Conservation (phyloP, 75 land plant species). For the Pinus taeda region DNA sequence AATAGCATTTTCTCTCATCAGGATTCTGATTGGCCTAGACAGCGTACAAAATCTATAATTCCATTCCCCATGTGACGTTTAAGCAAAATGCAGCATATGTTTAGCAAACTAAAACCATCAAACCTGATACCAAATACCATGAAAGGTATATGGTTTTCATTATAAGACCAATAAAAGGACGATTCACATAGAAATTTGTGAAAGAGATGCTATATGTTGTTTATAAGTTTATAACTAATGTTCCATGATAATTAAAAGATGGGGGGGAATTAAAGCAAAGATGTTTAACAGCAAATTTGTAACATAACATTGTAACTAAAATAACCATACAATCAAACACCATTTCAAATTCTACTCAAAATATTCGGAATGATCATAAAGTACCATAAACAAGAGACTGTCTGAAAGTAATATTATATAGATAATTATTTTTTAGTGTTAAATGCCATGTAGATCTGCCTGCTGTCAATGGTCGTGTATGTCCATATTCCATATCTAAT, state of each 20-base stretch:
- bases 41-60: slow-evolving; percentile 5
- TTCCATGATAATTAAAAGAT: too few species aligned
- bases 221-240: too few species aligned
- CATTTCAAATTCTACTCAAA: too few species aligned
- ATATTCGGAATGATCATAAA: slow-evolving; percentile 42
- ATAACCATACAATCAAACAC: too few species aligned
- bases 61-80: background rate
- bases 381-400: slow-evolving; percentile 11
- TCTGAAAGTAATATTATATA: too few species aligned
- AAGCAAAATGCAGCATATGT: background rate
- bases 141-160: too few species aligned
- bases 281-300: slow-evolving; percentile 15
- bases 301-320: slow-evolving; percentile 65
- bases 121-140: too few species aligned
- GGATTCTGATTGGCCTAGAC: background rate
- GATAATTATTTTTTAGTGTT: slow-evolving; percentile 65
- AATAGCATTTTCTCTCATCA: background rate
- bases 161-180: too few species aligned
- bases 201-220: too few species aligned
- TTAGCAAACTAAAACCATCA: too few species aligned
- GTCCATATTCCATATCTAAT: slow-evolving; percentile 50
- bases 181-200: too few species aligned
- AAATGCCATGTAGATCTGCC: slow-evolving; percentile 62
- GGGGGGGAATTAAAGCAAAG: too few species aligned
- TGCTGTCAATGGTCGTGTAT: slow-evolving; percentile 80